Conservation (phyloP, 306 rosid species). For the Sphenostylis stenocarpa region DNA sequence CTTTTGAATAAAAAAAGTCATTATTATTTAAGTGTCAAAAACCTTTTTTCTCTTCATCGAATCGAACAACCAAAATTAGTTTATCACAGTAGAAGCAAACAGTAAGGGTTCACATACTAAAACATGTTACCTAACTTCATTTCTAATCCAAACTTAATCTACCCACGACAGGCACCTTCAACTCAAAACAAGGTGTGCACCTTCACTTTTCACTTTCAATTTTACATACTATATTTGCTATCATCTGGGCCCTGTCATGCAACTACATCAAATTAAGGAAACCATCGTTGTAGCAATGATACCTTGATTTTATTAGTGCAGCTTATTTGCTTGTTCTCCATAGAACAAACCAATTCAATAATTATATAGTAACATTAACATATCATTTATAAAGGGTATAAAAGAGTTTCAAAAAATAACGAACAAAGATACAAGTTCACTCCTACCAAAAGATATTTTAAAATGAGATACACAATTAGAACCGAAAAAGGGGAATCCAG, state of each 20-base stretch:
- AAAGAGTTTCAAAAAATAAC: neutral
- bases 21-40: too few relatives aligned
- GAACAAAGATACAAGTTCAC: neutral
- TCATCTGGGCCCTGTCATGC: too few relatives aligned
- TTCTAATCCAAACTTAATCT: neutral
- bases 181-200: neutral
- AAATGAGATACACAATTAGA: neutral
- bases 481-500: constrained; percentile 1
- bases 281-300: neutral
- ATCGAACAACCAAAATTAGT: too few relatives aligned
- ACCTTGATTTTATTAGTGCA: neutral
- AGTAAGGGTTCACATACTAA: too few relatives aligned
- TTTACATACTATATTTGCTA: too few relatives aligned
- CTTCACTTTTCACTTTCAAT: neutral
- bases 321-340: neutral
- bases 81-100: too few relatives aligned
- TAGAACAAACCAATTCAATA: neutral
- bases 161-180: neutral
- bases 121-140: neutral
- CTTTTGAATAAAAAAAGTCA: too few relatives aligned
- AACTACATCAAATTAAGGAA: too few relatives aligned
- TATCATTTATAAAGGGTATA: neutral
- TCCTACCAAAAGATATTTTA: constrained; percentile 1
- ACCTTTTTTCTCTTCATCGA: too few relatives aligned
- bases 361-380: neutral